These are phyloP conservation scores for Aspergillus asperescens DNA, from an alignment of 495 filamentous ascomycete genomes.

Conservation along the genomic window DNA sequence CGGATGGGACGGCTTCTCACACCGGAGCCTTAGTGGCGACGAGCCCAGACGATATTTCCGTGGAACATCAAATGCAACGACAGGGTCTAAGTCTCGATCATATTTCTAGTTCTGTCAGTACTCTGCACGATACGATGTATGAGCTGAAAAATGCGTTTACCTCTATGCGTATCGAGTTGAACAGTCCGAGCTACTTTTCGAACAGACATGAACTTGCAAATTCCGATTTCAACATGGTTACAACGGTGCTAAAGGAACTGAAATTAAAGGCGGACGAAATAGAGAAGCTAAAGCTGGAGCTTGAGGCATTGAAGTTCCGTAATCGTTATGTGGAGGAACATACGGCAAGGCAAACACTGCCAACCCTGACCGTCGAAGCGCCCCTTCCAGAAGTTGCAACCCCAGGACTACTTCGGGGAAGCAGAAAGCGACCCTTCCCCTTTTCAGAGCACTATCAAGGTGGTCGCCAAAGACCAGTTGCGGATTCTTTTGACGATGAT, in stretches of 20 bases:
- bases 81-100: conserved; percentile 41
- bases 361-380: conserved; percentile 6
- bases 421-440: conserved; percentile 35
- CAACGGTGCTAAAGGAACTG: conserved; percentile 42
- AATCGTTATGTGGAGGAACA: conserved; percentile 37
- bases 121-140: conserved; percentile 43
- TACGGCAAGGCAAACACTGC: conserved; percentile 11
- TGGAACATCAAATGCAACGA: conserved; percentile 39
- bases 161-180: conserved; percentile 40
- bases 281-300: conserved; percentile 43
- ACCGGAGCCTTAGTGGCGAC: conserved; percentile 29
- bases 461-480: conserved; percentile 25
- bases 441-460: conserved; percentile 31
- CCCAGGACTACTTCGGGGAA: conserved; percentile 36
- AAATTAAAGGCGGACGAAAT: conserved; percentile 44
- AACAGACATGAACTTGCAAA: conserved; percentile 13
- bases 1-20: conserved; percentile 18
- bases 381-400: conserved; percentile 33
- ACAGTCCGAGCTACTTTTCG: conserved; percentile 24
- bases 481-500: conserved; percentile 33
- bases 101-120: conserved; percentile 42
- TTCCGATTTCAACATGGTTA: conserved; percentile 39
- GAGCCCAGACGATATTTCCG: conserved; percentile 17
- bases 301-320: conserved; percentile 40
- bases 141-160: conserved; percentile 44